Base-by-base conservation (phyloP, 306 rosid genomes). In the Rosa rugosa region DNA sequence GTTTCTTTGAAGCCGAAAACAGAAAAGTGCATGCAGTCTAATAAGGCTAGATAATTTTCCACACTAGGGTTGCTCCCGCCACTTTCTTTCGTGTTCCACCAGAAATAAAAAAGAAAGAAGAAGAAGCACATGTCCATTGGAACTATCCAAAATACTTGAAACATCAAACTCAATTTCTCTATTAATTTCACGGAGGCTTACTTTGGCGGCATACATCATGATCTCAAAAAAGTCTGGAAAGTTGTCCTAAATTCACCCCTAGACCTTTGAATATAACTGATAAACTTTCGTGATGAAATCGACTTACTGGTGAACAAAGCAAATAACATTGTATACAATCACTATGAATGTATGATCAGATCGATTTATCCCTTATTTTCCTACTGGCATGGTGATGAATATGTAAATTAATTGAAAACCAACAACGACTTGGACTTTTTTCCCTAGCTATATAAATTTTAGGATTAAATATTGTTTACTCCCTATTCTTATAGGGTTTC, bases 41-140 rank as follows among this genome's bases (percentile, higher is more conserved):
- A 70, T 70, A 9, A 44, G 49, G 67, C 18, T 38, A 12, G 25
- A 72, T 47, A 59, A 60, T 46, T 44, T n/a, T 46, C 51, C 71
- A 62, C 53, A 63, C 17, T 31, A 40, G 40, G 41, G 64, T 49
- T 57, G 17, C 67, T 73, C 41, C 4, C 51, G 20, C 25, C 38
- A 67, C 41, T 20, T 12, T 22, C 18, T 57, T 31, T 66, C 77
- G 16, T 60, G 49, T 68, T 56, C 67, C 69, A 54, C 66, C 60
- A n/a, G 57, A 56, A 41, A 73, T n/a, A 47, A 10, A 59, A 66
- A 66, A 65, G 11, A 36, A 74, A 74, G 23, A 40, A 75, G 68
- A 69, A 20, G 51, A 70, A 70, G 45, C 76, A 42, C 76, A 71
- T 56, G 77, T 71, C 44, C 62, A 11, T 70, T 71, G 36, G 77